Percentiles rank a stretch among this genome's conserved stretches.
Conservation (phyloP, 129 eudicot species). For the Silybum marianum region DNA sequence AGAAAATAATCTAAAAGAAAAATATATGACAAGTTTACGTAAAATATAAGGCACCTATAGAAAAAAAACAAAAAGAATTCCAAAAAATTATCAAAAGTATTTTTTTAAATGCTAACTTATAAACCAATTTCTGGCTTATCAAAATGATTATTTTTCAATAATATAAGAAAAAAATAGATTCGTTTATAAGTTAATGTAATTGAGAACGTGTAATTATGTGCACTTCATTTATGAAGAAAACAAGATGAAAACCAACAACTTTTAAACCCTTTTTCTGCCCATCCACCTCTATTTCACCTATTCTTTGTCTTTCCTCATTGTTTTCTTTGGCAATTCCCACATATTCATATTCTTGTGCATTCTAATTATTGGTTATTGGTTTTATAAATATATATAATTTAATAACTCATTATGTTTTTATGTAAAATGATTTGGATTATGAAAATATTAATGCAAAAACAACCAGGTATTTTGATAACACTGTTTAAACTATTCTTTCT, state of each 20-base stretch:
- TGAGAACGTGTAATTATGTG: background rate
- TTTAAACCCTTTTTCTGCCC: conserved; percentile 1
- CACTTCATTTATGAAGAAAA: conserved; percentile 11
- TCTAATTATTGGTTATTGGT: background rate
- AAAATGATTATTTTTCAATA: background rate
- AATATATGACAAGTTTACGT: too few relatives aligned
- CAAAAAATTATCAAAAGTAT: too few relatives aligned
- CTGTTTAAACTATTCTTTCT: too few relatives aligned
- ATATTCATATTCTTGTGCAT: background rate
- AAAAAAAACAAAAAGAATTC: too few relatives aligned
- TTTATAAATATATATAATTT: background rate
- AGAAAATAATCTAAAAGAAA: too few relatives aligned
- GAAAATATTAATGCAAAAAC: background rate
- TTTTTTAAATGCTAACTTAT: background rate
- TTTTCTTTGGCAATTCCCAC: conserved; percentile 21
- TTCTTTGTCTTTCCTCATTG: conserved; percentile 36
- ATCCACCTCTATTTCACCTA: conserved; percentile 42
- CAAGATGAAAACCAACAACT: conserved; percentile 25
- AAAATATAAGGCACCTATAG: background rate
- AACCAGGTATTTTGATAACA: background rate
- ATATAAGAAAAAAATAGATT: background rate
- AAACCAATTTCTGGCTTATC: background rate
- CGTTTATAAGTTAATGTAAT: too few relatives aligned
- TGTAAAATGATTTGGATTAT: background rate
- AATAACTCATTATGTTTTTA: background rate